Evolutionary conservation across 1,284 basidiomycete species (phyloP), one percentile per base, ranked within the genome.

Genomic region (Boletus sp.): DNA sequence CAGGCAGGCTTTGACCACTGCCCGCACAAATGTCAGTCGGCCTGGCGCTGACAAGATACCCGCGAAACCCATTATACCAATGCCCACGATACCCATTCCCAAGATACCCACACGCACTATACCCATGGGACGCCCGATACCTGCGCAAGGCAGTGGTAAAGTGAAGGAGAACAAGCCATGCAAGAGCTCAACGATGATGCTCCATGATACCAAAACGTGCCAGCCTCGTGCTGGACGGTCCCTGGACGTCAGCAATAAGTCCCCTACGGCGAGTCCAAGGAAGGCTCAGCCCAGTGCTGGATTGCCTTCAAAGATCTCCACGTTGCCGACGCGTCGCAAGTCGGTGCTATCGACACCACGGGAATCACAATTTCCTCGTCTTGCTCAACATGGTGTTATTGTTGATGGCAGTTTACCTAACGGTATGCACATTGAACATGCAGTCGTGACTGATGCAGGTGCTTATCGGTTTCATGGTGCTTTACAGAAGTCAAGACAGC

Each of bases 111-210:
- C 26, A 25, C 41, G 44, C 25, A 41, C 19, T 19, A 48, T 57
- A 55, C 48, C 51, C 36, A 44, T 37, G 46, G 44, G 22, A 12
- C 40, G 40, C 48, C 4, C 5, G 14, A 44, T 38, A 37, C 34
- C 35, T 19, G 17, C 39, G 33, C 57, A 40, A 14, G 25, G 39
- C 34, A 43, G 30, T 43, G 47, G 34, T 25, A 61, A 65, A 36
- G n/a, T n/a, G n/a, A n/a, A n/a, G n/a, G 62, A 65, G 41, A 64
- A 62, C 29, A 44, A 38, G 17, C 1, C 44, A 40, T 40, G 32
- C 37, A 38, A 41, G 6, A 26, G 46, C 33, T 36, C 41, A 38
- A 50, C 40, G 12, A 45, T 14, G 36, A 59, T 30, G 37, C n/a
- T 39, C 48, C 52, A 39, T 30, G 8, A 41, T 45, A 43, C 23